Conservation (phyloP, 352 stramenopile species). For the Phytophthora podocarpi region DNA sequence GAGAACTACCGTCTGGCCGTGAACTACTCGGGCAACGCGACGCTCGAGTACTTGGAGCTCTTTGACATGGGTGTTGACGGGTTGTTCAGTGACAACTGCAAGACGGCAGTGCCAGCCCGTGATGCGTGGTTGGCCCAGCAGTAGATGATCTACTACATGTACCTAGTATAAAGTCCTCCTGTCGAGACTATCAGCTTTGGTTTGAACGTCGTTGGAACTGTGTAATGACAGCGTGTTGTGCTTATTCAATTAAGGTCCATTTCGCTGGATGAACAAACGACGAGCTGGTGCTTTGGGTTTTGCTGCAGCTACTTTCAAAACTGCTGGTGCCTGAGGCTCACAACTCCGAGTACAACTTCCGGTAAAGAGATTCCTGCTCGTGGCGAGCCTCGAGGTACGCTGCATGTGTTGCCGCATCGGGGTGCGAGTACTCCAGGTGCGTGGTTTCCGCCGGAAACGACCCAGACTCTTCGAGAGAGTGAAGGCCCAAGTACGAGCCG, state of each 20-base stretch:
- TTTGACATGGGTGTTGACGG: conserved; percentile 67
- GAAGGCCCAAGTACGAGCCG: conserved; percentile 61
- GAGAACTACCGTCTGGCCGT: conserved; percentile 62
- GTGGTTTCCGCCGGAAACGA: conserved; percentile 28
- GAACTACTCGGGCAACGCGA: conserved; percentile 70
- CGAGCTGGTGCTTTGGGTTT: neutral
- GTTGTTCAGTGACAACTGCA: conserved; percentile 68
- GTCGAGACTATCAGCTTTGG: conserved; percentile 3
- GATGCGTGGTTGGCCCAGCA: conserved; percentile 42
- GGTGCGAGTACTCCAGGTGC: conserved; percentile 39
- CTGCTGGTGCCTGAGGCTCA: conserved; percentile 10
- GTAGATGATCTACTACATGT: conserved; percentile 25
- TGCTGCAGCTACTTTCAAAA: conserved; percentile 12
- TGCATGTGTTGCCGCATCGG: conserved; percentile 56
- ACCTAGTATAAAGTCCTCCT: conserved; percentile 2
- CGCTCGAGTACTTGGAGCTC: conserved; percentile 68
- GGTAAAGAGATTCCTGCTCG: conserved; percentile 74
- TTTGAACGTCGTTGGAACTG: neutral
- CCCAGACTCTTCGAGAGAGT: conserved; percentile 50
- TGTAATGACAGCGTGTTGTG: neutral
- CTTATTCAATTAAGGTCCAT: conserved; percentile 9
- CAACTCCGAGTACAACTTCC: conserved; percentile 58
- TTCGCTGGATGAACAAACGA: neutral
- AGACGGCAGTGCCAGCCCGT: conserved; percentile 51
- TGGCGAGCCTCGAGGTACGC: conserved; percentile 68